These are phyloP conservation scores for Coemansia sp. DNA, from an alignment of 192 early-diverging fungal species.

Conservation along the genomic window DNA sequence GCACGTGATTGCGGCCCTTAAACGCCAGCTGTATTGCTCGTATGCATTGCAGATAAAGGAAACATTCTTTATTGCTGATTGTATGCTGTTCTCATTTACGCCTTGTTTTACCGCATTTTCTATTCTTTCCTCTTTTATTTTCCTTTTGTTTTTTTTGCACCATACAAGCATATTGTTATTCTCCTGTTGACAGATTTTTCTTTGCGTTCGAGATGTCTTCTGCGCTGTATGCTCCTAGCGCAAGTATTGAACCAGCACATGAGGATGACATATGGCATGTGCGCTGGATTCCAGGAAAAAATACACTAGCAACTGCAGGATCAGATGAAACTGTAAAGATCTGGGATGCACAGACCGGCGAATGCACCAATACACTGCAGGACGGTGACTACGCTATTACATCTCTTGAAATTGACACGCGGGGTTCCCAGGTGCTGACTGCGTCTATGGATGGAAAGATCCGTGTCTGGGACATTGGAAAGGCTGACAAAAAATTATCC, in stretches of 20 bases:
- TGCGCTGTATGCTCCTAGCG: slow-evolving; percentile 36
- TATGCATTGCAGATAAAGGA: neutral
- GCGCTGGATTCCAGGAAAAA: slow-evolving; percentile 45
- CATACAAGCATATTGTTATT: neutral
- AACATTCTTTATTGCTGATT: neutral
- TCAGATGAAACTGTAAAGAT: slow-evolving; percentile 45
- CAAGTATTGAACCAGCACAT: slow-evolving; percentile 39
- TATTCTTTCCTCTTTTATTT: neutral
- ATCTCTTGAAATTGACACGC: slow-evolving; percentile 42
- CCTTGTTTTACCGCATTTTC: neutral
- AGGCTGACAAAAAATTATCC: neutral
- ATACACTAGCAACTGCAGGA: slow-evolving; percentile 41
- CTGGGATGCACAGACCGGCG: slow-evolving; percentile 46
- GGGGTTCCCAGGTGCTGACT: slow-evolving; percentile 42
- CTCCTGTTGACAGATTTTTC: neutral
- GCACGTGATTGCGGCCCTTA: slow-evolving; percentile 16
- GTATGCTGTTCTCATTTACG: neutral
- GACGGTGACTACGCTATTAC: slow-evolving; percentile 48
- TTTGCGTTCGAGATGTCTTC: slow-evolving; percentile 27
- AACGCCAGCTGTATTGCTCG: neutral
- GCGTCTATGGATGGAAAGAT: slow-evolving; percentile 54
- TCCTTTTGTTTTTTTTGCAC: neutral
- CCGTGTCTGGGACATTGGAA: slow-evolving; percentile 41
- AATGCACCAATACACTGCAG: slow-evolving; percentile 24
- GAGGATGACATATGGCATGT: slow-evolving; percentile 52